A percentile compares a stretch with the other conserved stretches of the same genome.
Evolutionary conservation across 257 asterid genomes (phyloP).

Genomic region (Leonotis leonurus): DNA sequence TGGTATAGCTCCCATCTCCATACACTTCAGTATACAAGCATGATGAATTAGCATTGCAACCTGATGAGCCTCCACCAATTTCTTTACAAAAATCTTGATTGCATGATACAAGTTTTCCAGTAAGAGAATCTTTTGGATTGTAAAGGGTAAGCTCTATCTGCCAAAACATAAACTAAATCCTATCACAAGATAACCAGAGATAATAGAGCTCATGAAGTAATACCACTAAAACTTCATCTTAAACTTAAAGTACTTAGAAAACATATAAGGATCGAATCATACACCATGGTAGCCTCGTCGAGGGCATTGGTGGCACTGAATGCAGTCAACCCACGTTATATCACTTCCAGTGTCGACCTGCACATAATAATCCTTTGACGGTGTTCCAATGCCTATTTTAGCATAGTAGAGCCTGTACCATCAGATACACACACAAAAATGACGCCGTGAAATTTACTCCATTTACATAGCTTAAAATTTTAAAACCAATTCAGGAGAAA

Average conservation of each 20-base stretch:
- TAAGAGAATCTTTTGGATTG: slow-evolving; percentile 62
- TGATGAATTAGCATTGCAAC: slow-evolving; percentile 64
- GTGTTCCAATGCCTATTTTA: slow-evolving; percentile 92
- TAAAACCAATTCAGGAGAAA: slow-evolving; percentile 1
- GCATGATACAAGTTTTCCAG: slow-evolving; percentile 64
- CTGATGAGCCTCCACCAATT: slow-evolving; percentile 48
- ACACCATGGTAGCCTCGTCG: slow-evolving; percentile 87
- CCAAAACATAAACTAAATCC: slow-evolving; percentile 18
- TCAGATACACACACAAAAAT: slow-evolving; percentile 16
- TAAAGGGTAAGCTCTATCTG: slow-evolving; percentile 89
- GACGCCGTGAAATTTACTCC: slow-evolving; percentile 6
- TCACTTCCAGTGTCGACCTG: slow-evolving; percentile 99
- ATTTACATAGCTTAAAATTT: neutral
- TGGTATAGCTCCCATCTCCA: slow-evolving; percentile 90
- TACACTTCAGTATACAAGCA: slow-evolving; percentile 82
- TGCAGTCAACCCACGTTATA: slow-evolving; percentile 95
- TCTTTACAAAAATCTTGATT: slow-evolving; percentile 56
- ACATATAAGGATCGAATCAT: slow-evolving; percentile 38
- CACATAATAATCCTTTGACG: slow-evolving; percentile 86
- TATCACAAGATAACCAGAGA: slow-evolving; percentile 19
- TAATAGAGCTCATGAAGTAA: neutral
- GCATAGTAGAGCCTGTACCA: slow-evolving; percentile 91
- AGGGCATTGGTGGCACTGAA: slow-evolving; percentile 84
- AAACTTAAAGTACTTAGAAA: slow-evolving; percentile 5
- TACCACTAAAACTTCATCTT: slow-evolving; percentile 4